Evolutionary conservation across 2,329 filamentous ascomycete species (phyloP).

Genomic region (Talaromyces funiculosus): DNA sequence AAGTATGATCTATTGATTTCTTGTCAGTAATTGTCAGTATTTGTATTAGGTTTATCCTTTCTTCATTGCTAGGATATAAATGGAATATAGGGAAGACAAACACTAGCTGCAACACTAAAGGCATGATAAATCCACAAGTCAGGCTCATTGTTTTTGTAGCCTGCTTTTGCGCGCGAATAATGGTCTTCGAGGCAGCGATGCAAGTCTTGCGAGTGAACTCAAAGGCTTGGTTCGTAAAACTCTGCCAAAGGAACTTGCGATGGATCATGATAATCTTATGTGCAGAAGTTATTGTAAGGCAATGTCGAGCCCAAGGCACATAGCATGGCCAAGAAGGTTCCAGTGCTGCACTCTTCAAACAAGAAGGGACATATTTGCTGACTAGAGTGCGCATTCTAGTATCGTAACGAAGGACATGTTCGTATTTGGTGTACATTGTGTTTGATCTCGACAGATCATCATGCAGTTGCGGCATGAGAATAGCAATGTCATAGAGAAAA

Average conservation of each 20-base stretch:
- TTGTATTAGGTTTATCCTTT: too few species aligned
- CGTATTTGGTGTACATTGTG: too few species aligned
- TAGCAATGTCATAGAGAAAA: constrained; percentile 28
- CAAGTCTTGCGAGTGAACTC: constrained; percentile 33
- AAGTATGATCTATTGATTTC: constrained; percentile 27
- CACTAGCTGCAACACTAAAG: constrained; percentile 37
- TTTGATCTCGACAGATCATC: too few species aligned
- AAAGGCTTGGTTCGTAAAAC: constrained; percentile 29
- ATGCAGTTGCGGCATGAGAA: constrained; percentile 24
- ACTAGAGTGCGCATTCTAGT: too few species aligned
- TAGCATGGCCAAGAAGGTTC: too few species aligned
- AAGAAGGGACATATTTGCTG: too few species aligned
- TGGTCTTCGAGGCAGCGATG: constrained; percentile 36
- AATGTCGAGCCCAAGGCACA: constrained; percentile 23
- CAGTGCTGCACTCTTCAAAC: too few species aligned
- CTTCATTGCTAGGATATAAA: too few species aligned
- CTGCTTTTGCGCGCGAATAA: constrained; percentile 35
- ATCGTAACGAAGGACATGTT: too few species aligned
- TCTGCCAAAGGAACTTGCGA: constrained; percentile 32
- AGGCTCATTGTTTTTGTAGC: constrained; percentile 32
- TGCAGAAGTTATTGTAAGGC: constrained; percentile 35
- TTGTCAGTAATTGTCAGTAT: too few species aligned
- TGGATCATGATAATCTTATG: constrained; percentile 43
- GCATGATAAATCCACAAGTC: constrained; percentile 42
- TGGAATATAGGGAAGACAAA: not conserved